Conservation (phyloP, 75 land plant genomes). For the Cryptomeria japonica region DNA sequence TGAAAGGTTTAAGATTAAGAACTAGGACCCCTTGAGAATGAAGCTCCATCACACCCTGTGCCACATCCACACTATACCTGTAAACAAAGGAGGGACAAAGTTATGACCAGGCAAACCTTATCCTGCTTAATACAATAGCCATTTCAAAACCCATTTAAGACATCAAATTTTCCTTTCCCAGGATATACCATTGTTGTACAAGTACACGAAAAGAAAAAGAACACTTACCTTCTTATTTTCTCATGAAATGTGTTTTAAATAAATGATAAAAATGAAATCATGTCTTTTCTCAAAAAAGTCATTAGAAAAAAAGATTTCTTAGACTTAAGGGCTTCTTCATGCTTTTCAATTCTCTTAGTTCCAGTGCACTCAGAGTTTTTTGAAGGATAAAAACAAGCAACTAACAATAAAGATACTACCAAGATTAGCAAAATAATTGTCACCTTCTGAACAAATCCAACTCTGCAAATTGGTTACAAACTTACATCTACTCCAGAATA, state of each 20-base stretch:
- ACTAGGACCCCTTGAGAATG: slow-evolving; percentile 80
- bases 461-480: not conserved
- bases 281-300: not conserved
- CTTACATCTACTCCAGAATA: not conserved
- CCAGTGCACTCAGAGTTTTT: not conserved
- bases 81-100: not conserved
- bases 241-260: not conserved
- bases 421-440: not conserved
- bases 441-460: not conserved
- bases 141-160: not conserved
- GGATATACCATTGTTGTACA: not conserved
- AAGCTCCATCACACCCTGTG: slow-evolving; percentile 71
- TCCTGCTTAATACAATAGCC: not conserved
- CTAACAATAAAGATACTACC: not conserved
- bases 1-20: slow-evolving; percentile 91
- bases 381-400: not conserved
- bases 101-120: not conserved
- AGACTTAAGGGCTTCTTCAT: not conserved
- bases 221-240: not conserved
- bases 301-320: not conserved
- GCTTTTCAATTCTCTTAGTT: not conserved
- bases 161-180: not conserved
- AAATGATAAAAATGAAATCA: not conserved
- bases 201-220: not conserved
- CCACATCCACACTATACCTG: slow-evolving; percentile 81